Percentiles rank a stretch among this genome's conserved stretches.
Conservation (phyloP, 2,329 filamentous ascomycete species). For the Fusarium camptoceras region DNA sequence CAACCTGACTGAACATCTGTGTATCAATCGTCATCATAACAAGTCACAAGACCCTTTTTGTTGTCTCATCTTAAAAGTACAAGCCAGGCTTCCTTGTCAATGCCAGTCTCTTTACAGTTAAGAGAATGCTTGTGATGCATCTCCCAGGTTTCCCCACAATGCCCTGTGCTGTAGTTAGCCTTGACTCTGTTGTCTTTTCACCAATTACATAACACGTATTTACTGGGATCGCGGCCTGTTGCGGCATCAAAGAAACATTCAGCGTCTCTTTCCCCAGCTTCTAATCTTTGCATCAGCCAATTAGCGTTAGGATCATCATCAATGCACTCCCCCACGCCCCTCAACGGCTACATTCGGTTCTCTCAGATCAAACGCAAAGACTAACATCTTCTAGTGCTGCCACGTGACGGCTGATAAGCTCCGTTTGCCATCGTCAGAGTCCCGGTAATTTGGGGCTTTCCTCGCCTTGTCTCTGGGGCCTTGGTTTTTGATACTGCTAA, state of each 20-base stretch:
- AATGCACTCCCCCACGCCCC: slow-evolving; percentile 10
- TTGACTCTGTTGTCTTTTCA: not conserved
- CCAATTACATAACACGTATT: slow-evolving; percentile 40
- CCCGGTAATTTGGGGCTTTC: slow-evolving; percentile 22
- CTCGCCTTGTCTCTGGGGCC: slow-evolving; percentile 2
- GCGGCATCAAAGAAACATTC: slow-evolving; percentile 31
- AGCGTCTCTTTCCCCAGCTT: slow-evolving; percentile 23
- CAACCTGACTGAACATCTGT: not conserved
- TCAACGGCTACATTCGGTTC: slow-evolving; percentile 46
- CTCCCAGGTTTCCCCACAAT: slow-evolving; percentile 37
- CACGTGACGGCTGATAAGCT: slow-evolving; percentile 49
- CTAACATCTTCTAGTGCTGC: slow-evolving; percentile 10
- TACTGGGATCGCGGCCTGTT: slow-evolving; percentile 38
- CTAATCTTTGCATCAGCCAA: slow-evolving; percentile 30
- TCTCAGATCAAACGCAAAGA: not conserved
- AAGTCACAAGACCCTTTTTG: slow-evolving; percentile 22
- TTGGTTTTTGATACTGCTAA: not conserved
- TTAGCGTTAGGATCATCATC: slow-evolving; percentile 4
- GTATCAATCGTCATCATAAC: slow-evolving; percentile 15
- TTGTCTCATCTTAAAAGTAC: slow-evolving; percentile 19
- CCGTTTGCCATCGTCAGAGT: slow-evolving; percentile 22
- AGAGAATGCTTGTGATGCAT: slow-evolving; percentile 28
- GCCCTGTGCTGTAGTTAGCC: slow-evolving; percentile 22
- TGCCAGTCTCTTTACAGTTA: slow-evolving; percentile 23
- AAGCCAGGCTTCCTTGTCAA: slow-evolving; percentile 3